Base-by-base conservation (phyloP, 257 asterid species). In the Lycium ferocissimum region DNA sequence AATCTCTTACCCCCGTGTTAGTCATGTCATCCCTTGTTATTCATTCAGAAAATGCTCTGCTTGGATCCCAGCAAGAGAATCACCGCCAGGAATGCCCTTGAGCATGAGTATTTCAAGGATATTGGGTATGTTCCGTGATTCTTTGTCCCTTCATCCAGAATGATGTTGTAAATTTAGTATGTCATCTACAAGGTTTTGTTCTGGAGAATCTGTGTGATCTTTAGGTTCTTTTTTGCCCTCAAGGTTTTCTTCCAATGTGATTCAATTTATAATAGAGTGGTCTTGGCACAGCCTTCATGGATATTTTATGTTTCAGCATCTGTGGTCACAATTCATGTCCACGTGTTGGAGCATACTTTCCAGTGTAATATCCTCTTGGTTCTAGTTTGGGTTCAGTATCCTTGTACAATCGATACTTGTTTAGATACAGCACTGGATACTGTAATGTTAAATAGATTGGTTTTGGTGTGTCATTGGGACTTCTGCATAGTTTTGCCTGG, bases 21-120 rank as follows among this genome's bases (percentile, higher is more conserved):
- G 71, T 71, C 54, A 83, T 56, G 49, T 12, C 45, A 33, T 22
- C 15, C 70, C 26, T 5, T 80, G 17, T 57, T 80, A 59, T 83
- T 79, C 40, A 57, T 84, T 37, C 84, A 86, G 86, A 87, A 88
- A 89, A 86, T 95, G 98, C 96, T 95, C 56, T 69, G 89, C 90
- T 81, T 95, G 90, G 99, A 95, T 90, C 99, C 99, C 83, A 92
- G 96, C 94, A 92, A 91, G 90, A 91, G 99, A 90, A 90, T 94
- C 85, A 93, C 98, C 0, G 99, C 99, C 47, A 91, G 97, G 87
- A 91, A 72, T 84, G 99, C 98, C 79, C 98, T 95, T 37, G 96
- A 94, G 91, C 99, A 95, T 43, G 97, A 91, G 85, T 95, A 95
- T 89, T 95, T 95, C 86, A 95, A 92, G 93, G 98, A 93, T 87